Percentiles rank a stretch among this genome's conserved stretches.
phyloP scores from a whole-genome alignment of 2,329 filamentous ascomycete species.

The Trichophyton equinum region DNA sequence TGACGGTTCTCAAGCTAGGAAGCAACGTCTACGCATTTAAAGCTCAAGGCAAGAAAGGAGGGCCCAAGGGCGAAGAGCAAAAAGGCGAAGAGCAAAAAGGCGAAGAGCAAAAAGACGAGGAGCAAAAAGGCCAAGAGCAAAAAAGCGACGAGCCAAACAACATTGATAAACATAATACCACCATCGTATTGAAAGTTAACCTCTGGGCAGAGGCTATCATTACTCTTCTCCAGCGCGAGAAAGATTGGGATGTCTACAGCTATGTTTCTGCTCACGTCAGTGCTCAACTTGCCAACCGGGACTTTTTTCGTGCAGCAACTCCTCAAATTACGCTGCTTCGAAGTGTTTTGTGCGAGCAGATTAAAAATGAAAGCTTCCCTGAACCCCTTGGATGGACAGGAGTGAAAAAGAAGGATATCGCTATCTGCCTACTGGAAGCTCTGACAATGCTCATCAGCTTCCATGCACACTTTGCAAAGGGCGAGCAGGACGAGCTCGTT shows the following conservation, averaged over 20 bases:
- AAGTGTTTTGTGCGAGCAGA: constrained; percentile 66
- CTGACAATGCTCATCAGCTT: constrained; percentile 85
- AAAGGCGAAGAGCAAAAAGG: too few species aligned
- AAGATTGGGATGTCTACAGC: constrained; percentile 86
- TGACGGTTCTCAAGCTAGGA: constrained; percentile 38
- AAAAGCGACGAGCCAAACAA: too few species aligned
- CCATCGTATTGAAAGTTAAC: constrained; percentile 46
- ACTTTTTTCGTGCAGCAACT: constrained; percentile 63
- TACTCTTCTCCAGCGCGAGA: constrained; percentile 58
- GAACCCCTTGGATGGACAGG: constrained; percentile 71
- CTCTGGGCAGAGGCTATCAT: constrained; percentile 68
- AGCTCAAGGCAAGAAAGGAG: constrained; percentile 23
- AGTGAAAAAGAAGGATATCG: constrained; percentile 75
- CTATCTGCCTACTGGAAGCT: constrained; percentile 75
- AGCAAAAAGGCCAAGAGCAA: too few species aligned
- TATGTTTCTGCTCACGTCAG: constrained; percentile 78
- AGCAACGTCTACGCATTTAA: constrained; percentile 40
- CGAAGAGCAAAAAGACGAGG: too few species aligned
- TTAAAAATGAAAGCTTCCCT: constrained; percentile 62
- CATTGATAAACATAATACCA: constrained; percentile 17
- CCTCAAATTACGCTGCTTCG: constrained; percentile 65
- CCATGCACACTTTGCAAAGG: constrained; percentile 68
- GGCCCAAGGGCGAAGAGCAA: constrained; percentile 5
- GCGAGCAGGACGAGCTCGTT: constrained; percentile 80
- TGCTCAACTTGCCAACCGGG: constrained; percentile 79